Conservation (phyloP, 495 filamentous ascomycete genomes). For the Pseudevernia furfuracea region DNA sequence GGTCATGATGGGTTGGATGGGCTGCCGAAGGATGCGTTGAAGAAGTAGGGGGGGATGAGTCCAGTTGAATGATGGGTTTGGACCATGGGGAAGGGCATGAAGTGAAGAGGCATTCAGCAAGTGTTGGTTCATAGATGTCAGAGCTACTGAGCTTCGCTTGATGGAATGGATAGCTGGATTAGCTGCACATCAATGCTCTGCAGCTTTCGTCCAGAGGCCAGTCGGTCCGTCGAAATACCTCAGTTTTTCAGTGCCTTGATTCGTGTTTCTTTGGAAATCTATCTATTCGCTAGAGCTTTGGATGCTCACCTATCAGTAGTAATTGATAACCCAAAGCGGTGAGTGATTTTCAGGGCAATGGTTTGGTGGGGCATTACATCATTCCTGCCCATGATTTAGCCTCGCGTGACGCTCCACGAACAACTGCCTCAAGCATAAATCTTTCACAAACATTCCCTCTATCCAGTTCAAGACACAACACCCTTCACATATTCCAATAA, state of each 20-base stretch:
- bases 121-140: no score
- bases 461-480: not conserved
- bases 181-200: not conserved
- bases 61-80: not conserved
- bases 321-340: not conserved
- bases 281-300: not conserved
- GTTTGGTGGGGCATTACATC: conserved; percentile 20
- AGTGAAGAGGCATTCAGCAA: no score
- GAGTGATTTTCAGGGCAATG: conserved; percentile 16
- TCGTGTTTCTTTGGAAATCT: not conserved
- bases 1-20: conserved; percentile 44
- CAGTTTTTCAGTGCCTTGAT: not conserved
- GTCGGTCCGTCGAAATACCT: not conserved
- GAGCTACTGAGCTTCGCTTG: not conserved
- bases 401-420: conserved; percentile 6
- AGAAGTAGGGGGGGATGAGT: conserved; percentile 23
- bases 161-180: not conserved
- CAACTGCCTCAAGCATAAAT: not conserved
- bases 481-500: not conserved
- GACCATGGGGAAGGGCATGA: not conserved
- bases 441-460: not conserved
- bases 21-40: conserved; percentile 46
- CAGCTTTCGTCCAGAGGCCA: not conserved
- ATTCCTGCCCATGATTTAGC: conserved; percentile 14
- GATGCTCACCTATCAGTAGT: not conserved